Evolutionary conservation across 2,329 filamentous ascomycete genomes (phyloP).

Genomic region (Dactylellina sp.): DNA sequence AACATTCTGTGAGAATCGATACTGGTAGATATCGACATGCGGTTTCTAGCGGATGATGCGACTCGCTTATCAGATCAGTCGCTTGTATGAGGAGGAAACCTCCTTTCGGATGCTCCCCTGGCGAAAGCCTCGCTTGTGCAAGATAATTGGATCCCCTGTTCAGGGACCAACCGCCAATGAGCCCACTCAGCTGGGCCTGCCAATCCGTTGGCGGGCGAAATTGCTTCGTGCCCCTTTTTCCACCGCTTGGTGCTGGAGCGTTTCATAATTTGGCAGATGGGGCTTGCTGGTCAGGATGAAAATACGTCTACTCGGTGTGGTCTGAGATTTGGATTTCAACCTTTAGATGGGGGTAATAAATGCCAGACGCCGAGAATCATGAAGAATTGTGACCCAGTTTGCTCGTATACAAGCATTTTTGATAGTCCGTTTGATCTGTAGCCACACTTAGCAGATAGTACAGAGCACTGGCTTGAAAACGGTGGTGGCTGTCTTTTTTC

Average conservation of each 20-base stretch:
- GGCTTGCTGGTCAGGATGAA: background rate
- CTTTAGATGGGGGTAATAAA: background rate
- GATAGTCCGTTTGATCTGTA: too few relatives aligned
- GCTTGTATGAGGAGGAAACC: constrained; percentile 28
- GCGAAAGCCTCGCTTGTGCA: constrained; percentile 50
- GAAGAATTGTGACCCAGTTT: too few relatives aligned
- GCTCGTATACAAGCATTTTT: too few relatives aligned
- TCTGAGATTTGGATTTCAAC: background rate
- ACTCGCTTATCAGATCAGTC: constrained; percentile 54
- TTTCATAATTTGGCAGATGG: constrained; percentile 24
- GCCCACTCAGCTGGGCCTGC: constrained; percentile 40
- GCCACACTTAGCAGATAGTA: too few relatives aligned
- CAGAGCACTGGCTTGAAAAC: too few relatives aligned
- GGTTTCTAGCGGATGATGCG: too few relatives aligned
- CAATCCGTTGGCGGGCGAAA: constrained; percentile 41
- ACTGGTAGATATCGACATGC: background rate
- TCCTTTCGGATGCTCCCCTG: constrained; percentile 42
- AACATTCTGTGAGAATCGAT: background rate
- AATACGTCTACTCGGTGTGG: constrained; percentile 6
- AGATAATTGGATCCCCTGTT: constrained; percentile 48
- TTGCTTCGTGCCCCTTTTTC: constrained; percentile 49
- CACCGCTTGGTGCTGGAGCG: constrained; percentile 10
- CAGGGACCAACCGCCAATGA: constrained; percentile 44
- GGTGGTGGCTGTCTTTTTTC: too few relatives aligned
- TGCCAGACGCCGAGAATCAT: background rate